Evolutionary conservation across 345 rosid species (phyloP), one percentile per base, ranked within the genome.

Genomic region (Rhizophora apiculata): DNA sequence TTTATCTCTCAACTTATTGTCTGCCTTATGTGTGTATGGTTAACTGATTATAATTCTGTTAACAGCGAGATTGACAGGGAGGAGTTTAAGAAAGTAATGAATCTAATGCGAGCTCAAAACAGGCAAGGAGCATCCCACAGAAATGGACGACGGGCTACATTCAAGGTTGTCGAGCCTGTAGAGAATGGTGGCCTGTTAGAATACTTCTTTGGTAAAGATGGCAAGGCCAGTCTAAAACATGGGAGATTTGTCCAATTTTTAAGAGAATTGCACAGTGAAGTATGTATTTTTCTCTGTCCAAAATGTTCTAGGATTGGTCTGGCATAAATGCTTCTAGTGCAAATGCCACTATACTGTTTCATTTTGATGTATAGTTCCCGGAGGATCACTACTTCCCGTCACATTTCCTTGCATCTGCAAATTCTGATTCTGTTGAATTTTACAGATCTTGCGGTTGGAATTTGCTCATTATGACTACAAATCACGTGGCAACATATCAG

Each of bases 161-260:
- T 70, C 13, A 76, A 51, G 26, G 64, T 43, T 24, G 63, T 18
- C 0, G 75, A 71, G 67, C 71, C 72, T 32, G 75, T 67, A 3
- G 79, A 76, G 57, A 76, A 76, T 61, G 75, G 68, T 60, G 79
- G 75, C 59, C 57, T 76, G 9, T 46, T 76, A 13, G 75, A 76
- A 24, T 66, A 62, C 54, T 76, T 76, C 60, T 76, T 76, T 48
- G 75, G 75, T 21, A 70, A 66, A 62, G 75, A 76, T 66, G 79
- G 79, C 21, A 70, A 60, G 7, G 39, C 60, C 37, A 70, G 64
- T 55, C 72, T 76, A 0, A 63, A 22, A 19, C 79, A 76, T 43
- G 75, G 39, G 62, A 65, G 24, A 65, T 76, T 76, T 67, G 75
- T 76, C 65, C 75, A 71, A 26, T 76, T 76, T 30, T 27, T 76